Evolutionary conservation across 2,329 filamentous ascomycete genomes (phyloP).

Genomic region (Ceratocystis eucalypticola): DNA sequence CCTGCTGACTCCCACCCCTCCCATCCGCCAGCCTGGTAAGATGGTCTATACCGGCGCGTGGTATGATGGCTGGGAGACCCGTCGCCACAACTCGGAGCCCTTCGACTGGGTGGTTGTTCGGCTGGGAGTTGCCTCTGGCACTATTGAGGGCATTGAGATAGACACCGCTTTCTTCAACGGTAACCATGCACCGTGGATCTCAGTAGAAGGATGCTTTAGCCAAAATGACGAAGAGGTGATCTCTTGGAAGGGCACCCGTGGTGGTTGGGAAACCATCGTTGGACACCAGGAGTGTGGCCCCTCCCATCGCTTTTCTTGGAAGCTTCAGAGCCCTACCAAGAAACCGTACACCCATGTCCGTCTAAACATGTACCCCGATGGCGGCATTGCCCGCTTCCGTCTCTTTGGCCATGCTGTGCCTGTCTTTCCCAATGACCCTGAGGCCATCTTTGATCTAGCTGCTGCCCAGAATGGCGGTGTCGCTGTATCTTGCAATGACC

Average conservation of each 20-base stretch:
- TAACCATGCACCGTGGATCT: constrained; percentile 68
- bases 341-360: constrained; percentile 68
- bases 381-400: constrained; percentile 68
- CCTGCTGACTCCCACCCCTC: constrained; percentile 48
- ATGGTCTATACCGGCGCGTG: constrained; percentile 57
- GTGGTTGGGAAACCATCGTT: constrained; percentile 60
- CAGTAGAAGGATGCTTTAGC: constrained; percentile 61
- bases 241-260: constrained; percentile 44
- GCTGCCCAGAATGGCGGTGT: constrained; percentile 68
- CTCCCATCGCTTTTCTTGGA: constrained; percentile 60
- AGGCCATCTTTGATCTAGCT: constrained; percentile 59
- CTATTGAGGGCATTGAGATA: constrained; percentile 60
- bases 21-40: constrained; percentile 50
- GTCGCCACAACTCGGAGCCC: constrained; percentile 48
- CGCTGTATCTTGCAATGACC: constrained; percentile 62
- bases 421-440: constrained; percentile 54
- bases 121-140: constrained; percentile 56
- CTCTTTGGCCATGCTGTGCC: constrained; percentile 64
- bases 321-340: constrained; percentile 41
- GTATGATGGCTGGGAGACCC: constrained; percentile 60
- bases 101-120: constrained; percentile 57
- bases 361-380: constrained; percentile 75
- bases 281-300: constrained; percentile 59
- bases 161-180: constrained; percentile 73
- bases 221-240: constrained; percentile 50